Base-by-base conservation (phyloP, 768 basidiomycete species). In the Obba rivulosa region DNA sequence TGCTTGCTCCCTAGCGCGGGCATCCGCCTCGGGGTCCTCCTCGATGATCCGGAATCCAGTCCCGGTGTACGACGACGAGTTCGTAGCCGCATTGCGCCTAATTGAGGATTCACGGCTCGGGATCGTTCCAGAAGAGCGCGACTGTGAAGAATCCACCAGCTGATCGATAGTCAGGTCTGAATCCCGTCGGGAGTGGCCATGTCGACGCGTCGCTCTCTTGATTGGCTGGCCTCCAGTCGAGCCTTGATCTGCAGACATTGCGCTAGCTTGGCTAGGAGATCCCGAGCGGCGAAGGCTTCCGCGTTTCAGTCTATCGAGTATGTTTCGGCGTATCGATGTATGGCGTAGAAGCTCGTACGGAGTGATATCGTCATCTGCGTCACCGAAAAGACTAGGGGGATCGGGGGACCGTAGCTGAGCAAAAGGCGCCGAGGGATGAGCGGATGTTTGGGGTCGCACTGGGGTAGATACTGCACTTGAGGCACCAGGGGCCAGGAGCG, bases 281-380 rank as follows among this genome's bases (percentile, higher is more conserved):
- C 50, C 52, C 14, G 62, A 59, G 31, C 68, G 58, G 4, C 67
- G 62, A 4, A 62, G 66, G 41, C 69, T 61, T 45, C 66, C 59
- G 8, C 46, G 44, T 25, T 57, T 58, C 16, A 68, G 63, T 53
- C 63, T 66, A 54, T 73, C 74, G 40, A 79, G 58, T 28, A 80
- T 74, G 9, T 69, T 73, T 8, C 77, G 73, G 43, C 76, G 72
- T 57, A 79, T 78, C 53, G 74, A 76, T 57, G 71, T 75, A 53
- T 76, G 74, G 7, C 74, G 68, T 17, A 76, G 61, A 24, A 69
- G 65, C 48, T 75, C 77, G 65, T 73, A 76, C 0, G 74, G 74
- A 23, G 50, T 44, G 28, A 7, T 31, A 46, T 51, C 63, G 57
- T 54, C 67, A 24, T 43, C 65, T 53, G 62, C 60, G 36, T 53